A percentile compares a stretch with the other conserved stretches of the same genome.
These are phyloP conservation scores for Colletotrichum chlorophyti DNA, from an alignment of 2,329 filamentous ascomycete genomes.

Conservation along the genomic window DNA sequence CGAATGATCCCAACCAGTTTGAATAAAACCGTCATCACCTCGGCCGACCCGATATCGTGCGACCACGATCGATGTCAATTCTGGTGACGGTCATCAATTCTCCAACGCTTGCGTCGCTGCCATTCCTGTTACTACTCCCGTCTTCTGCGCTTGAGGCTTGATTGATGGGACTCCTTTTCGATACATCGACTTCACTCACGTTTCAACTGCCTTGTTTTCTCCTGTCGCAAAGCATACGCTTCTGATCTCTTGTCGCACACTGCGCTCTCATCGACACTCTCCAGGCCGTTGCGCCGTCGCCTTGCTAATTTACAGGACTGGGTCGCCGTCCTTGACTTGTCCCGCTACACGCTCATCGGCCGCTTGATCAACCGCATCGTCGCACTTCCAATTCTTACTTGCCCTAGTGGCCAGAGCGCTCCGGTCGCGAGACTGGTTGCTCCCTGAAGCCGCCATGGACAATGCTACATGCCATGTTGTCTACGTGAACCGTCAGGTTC, in stretches of 20 bases:
- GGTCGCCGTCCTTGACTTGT: conserved; percentile 22
- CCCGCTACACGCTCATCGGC: conserved; percentile 10
- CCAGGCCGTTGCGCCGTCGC: conserved; percentile 7
- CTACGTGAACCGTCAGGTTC: conserved; percentile 63
- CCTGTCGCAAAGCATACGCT: neutral
- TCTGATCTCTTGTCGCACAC: neutral
- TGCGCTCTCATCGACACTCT: conserved; percentile 2
- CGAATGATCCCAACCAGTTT: too few species aligned
- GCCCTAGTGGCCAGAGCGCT: conserved; percentile 58
- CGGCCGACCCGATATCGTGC: neutral
- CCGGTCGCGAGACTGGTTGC: conserved; percentile 68
- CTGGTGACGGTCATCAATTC: conserved; percentile 8
- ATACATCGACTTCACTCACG: conserved; percentile 6
- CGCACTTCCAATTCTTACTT: conserved; percentile 21
- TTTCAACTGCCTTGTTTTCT: conserved; percentile 9
- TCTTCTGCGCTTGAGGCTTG: conserved; percentile 12
- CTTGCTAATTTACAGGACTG: conserved; percentile 9
- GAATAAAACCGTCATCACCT: conserved; percentile 6
- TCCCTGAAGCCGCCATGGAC: conserved; percentile 63
- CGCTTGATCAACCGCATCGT: conserved; percentile 1
- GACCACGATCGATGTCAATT: conserved; percentile 11
- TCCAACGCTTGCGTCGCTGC: conserved; percentile 6
- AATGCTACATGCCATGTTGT: conserved; percentile 64
- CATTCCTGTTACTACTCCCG: too few species aligned
- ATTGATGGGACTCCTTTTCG: conserved; percentile 10